A percentile compares a stretch with the other conserved stretches of the same genome.
Evolutionary conservation across 192 early-diverging fungal genomes (phyloP).

Genomic region (Piromyces sp.): DNA sequence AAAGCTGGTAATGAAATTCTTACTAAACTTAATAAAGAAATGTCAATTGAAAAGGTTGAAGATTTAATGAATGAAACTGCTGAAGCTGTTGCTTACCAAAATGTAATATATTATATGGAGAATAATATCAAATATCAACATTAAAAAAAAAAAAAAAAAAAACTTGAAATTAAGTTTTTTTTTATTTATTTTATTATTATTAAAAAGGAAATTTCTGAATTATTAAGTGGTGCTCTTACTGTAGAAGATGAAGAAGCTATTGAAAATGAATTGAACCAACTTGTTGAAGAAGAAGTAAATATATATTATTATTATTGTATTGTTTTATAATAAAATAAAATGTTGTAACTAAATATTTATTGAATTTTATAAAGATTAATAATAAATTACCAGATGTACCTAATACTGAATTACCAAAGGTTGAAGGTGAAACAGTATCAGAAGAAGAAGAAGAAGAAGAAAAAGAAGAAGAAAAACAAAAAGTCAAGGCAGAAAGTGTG

Average conservation of each 20-base stretch:
- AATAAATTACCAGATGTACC: not conserved
- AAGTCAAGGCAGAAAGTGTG: not conserved
- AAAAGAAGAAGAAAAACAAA: not conserved
- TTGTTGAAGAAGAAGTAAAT: constrained; percentile 24
- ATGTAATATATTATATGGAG: too few relatives aligned
- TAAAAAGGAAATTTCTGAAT: constrained; percentile 57
- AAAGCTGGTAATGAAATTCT: constrained; percentile 72
- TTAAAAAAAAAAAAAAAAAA: not conserved
- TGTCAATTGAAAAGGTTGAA: constrained; percentile 79
- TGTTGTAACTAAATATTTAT: too few relatives aligned
- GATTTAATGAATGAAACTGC: constrained; percentile 88
- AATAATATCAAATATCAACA: not conserved
- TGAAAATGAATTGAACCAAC: constrained; percentile 54
- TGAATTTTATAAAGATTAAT: not conserved
- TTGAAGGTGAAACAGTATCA: not conserved
- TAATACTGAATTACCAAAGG: not conserved
- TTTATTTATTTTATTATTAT: too few relatives aligned
- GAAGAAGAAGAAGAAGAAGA: not conserved
- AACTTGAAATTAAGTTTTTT: too few relatives aligned
- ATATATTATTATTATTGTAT: not conserved
- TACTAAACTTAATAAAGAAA: constrained; percentile 67
- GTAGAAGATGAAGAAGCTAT: constrained; percentile 76
- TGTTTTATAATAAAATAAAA: too few relatives aligned
- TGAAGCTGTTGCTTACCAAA: constrained; percentile 89
- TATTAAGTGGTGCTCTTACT: constrained; percentile 55